Conservation (phyloP, 371 early-diverging fungal genomes). For the Mucor saturninus region DNA sequence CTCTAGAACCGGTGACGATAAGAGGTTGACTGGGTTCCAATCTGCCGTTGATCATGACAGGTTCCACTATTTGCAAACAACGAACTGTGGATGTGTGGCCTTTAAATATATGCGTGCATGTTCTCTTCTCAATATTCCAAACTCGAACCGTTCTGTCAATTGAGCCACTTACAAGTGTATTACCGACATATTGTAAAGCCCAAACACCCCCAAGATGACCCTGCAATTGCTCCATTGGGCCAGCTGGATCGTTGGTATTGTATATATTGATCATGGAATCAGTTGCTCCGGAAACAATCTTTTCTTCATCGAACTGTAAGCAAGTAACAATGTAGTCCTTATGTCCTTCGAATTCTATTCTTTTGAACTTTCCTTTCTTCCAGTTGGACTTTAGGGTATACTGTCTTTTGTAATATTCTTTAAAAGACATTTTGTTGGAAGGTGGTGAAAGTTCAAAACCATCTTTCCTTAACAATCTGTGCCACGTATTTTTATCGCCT, state of each 20-base stretch:
- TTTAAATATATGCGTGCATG: slow-evolving; percentile 84
- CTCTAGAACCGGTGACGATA: slow-evolving; percentile 97
- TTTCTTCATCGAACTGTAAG: slow-evolving; percentile 90
- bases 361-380: slow-evolving; percentile 72
- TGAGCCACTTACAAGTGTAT: slow-evolving; percentile 94
- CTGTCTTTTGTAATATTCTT: slow-evolving; percentile 44
- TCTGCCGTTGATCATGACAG: slow-evolving; percentile 56
- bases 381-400: slow-evolving; percentile 62
- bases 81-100: slow-evolving; percentile 98
- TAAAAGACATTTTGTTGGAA: slow-evolving; percentile 34
- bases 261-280: slow-evolving; percentile 88
- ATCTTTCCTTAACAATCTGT: slow-evolving; percentile 48
- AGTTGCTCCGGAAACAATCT: slow-evolving; percentile 92
- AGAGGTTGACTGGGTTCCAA: slow-evolving; percentile 72
- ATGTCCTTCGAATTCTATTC: slow-evolving; percentile 81
- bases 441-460: slow-evolving; percentile 50
- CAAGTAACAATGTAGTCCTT: slow-evolving; percentile 90
- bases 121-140: slow-evolving; percentile 94
- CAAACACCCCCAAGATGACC: slow-evolving; percentile 99
- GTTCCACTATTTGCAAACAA: slow-evolving; percentile 87
- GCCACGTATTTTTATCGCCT: slow-evolving; percentile 68
- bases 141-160: slow-evolving; percentile 96
- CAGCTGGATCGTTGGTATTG: slow-evolving; percentile 62
- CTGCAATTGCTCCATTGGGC: slow-evolving; percentile 62
- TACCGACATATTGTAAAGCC: slow-evolving; percentile 90